Evolutionary conservation across 2,329 filamentous ascomycete species (phyloP), one percentile per base, ranked within the genome.

Genomic region (Karstenula rhodostoma): DNA sequence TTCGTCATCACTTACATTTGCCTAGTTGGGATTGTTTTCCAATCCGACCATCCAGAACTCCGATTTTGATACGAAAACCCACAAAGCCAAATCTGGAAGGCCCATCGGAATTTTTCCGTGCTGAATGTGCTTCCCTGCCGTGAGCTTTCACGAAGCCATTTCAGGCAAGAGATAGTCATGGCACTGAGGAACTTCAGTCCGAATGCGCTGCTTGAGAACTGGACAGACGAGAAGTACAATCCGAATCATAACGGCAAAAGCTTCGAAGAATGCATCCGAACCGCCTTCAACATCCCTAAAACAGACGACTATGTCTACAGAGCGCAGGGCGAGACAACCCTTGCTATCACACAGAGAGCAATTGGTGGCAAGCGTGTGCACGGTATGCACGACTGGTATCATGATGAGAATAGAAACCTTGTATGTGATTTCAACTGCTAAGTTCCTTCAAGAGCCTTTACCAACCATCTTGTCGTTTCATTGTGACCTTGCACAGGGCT

Each of bases 321-420:
- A 59, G 84, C 84, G 0, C 78, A 79, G 13, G 82, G 82, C 6
- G 79, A 80, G 59, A 84, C 85, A 17, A 85, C 82, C 0, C 76
- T 86, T 1, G 70, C 77, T 3, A 79, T 83, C 59, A 83, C 81
- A 1, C 83, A 86, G 68, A 75, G 74, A 54, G 83, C 83, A 22
- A 77, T 86, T 50, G 74, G 79, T 12, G 79, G 78, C 42, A 84
- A 84, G 10, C 75, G 77, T 12, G 70, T 75, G n/a, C 74, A 81
- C 57, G 80, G 81, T 1, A 66, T 86, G 43, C 83, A 85, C 60
- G 80, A 74, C 22, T 86, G 84, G 84, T 86, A 86, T 63, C 70
- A 75, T 40, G 80, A 83, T 69, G 57, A 77, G 73, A 50, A 70
- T 59, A 69, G 81, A 75, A 77, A 73, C 65, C 62, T 65, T 48